Evolutionary conservation across 768 basidiomycete genomes (phyloP).

Genomic region (Russula emetica): DNA sequence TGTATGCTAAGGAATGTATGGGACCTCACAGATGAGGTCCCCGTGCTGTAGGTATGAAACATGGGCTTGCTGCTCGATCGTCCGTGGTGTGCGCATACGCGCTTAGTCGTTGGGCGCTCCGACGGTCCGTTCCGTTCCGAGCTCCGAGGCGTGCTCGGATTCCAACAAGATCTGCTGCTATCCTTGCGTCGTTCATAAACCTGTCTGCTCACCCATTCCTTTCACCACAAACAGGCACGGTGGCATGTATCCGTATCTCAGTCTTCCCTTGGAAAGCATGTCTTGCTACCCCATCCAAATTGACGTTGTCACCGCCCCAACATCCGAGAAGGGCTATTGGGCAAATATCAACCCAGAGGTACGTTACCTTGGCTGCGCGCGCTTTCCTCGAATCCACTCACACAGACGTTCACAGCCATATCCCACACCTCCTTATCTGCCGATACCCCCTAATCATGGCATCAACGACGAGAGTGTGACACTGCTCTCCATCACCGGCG

Average conservation of each 20-base stretch:
- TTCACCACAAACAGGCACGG: neutral
- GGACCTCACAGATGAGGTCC: too few relatives aligned
- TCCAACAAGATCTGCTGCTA: too few relatives aligned
- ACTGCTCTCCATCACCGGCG: neutral
- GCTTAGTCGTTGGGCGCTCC: too few relatives aligned
- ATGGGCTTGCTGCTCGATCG: too few relatives aligned
- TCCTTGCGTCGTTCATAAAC: too few relatives aligned
- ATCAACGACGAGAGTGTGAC: neutral
- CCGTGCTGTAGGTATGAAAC: too few relatives aligned
- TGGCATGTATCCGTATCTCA: neutral
- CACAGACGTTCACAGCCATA: neutral
- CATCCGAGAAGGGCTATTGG: too few relatives aligned
- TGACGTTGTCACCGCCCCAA: neutral
- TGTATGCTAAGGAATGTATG: too few relatives aligned
- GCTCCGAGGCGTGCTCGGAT: too few relatives aligned
- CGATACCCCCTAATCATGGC: neutral
- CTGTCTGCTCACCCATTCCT: neutral
- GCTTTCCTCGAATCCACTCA: neutral
- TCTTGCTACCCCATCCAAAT: neutral
- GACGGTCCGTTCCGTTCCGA: too few relatives aligned
- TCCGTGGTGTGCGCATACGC: too few relatives aligned
- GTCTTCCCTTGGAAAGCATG: neutral
- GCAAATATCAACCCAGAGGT: neutral
- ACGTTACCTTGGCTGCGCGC: neutral
- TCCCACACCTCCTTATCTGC: neutral